Base-by-base conservation (phyloP, 208 protist genomes). In the Trypanosomatidae sp. region DNA sequence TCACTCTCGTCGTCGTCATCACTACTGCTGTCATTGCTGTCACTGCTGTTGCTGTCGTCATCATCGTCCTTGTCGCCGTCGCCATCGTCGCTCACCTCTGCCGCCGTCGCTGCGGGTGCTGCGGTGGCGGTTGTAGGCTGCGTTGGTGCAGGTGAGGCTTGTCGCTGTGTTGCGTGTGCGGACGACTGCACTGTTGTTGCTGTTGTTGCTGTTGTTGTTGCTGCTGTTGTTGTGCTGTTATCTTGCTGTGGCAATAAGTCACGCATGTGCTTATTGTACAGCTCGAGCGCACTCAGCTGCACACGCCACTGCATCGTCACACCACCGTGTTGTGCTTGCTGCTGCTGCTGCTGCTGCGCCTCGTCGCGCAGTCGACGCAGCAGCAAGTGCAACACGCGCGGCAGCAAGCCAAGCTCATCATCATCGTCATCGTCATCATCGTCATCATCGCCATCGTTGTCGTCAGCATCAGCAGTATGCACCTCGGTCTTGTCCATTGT, bases 181-280 rank as follows among this genome's bases (percentile, higher is more conserved):
- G 30, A 35, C 11, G 30, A 35, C 30, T 35, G 30, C n/a, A 23
- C 10, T 42, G 8, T 42, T 23, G 10, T 10, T 27, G 16, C 6
- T 6, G 11, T 25, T 30, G 23, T 3, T 43, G 37, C 25, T 13
- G n/a, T 3, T 28, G 15, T 47, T 24, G 48, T 32, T 26, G 33
- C 26, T 20, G n/a, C 27, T 41, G 6, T 45, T 27, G 19, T 46
- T n/a, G 28, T 50, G 21, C 6, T 33, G 10, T 3, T 46, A 33
- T 6, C 45, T 19, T 7, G 33, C 0, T 46, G 21, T 6, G 71
- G 49, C 25, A 90, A 35, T 35, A 91, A 48, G 49, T 91, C 81
- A 19, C 60, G 61, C 46, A 91, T 44, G 22, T 91, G 64, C 45
- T 87, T 72, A 35, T 85, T 76, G 62, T 91, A 87, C 28, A 91